Evolutionary conservation across 345 rosid species (phyloP), one percentile per base, ranked within the genome.

Genomic region (Excoecaria cochinchinensis): DNA sequence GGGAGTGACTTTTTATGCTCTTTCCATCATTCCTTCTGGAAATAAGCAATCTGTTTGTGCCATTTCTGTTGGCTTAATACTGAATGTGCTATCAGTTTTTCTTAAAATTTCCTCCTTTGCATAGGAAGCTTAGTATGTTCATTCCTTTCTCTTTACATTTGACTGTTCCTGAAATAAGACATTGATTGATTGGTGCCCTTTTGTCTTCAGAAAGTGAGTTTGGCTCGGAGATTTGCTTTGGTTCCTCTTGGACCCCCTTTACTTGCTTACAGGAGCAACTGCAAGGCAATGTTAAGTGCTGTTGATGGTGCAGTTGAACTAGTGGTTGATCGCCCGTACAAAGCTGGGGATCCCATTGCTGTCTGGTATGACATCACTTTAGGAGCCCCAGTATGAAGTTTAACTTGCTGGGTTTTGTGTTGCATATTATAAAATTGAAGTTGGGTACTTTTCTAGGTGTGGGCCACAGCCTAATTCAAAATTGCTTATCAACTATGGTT

Each of bases 211-310:
- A 95, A 91, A 85, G 99, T 95, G 59, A 87, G 95, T 79, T 87
- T 95, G 84, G 97, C 97, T 74, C 87, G 99, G 68, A 91, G 99
- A 80, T 95, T 95, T 87, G 99, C 99, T 59, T 82, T 95, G 85
- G 99, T 91, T 74, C 99, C 99, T 76, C 95, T 95, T 86, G 99
- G 99, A 59, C 99, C 99, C 67, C 99, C 99, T 72, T 81, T 95
- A 85, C 87, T 95, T 74, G 90, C 97, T 31, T 95, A 95, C 84
- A 80, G 90, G 75, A 92, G 97, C 89, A 92, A 89, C 77, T 95
- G 94, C 85, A 92, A 89, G 86, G 94, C 99, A 77, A 95, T 95
- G 97, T 83, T 92, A 79, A 87, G 87, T 25, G 97, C 94, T 63
- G 87, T 85, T 83, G 93, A 84, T 77, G 97, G 84, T 84, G 92